Evolutionary conservation across 2,329 filamentous ascomycete genomes (phyloP).

Genomic region (Xylariaceae sp.): DNA sequence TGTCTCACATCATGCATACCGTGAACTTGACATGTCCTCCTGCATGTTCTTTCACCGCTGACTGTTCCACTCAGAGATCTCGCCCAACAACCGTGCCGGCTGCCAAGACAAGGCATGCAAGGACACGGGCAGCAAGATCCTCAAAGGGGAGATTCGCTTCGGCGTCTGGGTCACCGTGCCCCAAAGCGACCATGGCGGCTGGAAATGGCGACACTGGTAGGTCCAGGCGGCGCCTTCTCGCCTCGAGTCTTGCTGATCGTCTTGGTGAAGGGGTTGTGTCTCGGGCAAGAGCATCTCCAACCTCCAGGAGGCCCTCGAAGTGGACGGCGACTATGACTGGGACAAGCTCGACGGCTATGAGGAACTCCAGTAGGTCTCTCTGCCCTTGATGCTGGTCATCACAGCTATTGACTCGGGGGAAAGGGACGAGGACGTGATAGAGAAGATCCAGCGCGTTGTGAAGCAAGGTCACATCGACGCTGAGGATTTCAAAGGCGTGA

Average conservation of each 20-base stretch:
- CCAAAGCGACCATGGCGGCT: conserved; percentile 54
- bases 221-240: conserved; percentile 20
- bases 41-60: conserved; percentile 14
- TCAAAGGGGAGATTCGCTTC: conserved; percentile 74
- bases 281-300: conserved; percentile 71
- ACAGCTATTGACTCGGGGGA: conserved; percentile 8
- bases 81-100: conserved; percentile 65
- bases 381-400: neutral
- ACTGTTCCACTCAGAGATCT: conserved; percentile 55
- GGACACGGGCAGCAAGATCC: conserved; percentile 63
- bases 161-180: conserved; percentile 66
- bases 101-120: conserved; percentile 76
- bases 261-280: conserved; percentile 70
- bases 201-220: conserved; percentile 85
- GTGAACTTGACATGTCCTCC: neutral
- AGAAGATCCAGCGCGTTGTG: conserved; percentile 70
- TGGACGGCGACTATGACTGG: conserved; percentile 51
- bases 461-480: conserved; percentile 76
- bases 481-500: conserved; percentile 84
- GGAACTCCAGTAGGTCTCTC: conserved; percentile 53
- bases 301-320: conserved; percentile 54
- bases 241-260: neutral
- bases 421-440: conserved; percentile 57
- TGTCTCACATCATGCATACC: neutral
- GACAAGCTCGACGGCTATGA: conserved; percentile 77